Evolutionary conservation across 164 flowering plant genomes (phyloP).

Genomic region (Umbellularia californica): DNA sequence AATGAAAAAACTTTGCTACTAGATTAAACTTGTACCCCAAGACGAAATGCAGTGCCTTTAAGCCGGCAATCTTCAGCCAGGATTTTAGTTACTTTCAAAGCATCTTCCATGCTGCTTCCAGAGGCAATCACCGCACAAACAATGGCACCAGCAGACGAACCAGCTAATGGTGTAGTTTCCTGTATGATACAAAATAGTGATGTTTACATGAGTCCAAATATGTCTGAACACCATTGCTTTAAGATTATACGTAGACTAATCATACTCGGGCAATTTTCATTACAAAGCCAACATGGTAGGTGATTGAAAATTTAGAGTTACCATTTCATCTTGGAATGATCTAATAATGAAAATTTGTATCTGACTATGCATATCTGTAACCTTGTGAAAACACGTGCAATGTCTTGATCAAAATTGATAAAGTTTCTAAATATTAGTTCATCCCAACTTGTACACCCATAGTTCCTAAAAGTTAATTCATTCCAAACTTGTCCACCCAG

Average conservation of each 20-base stretch:
- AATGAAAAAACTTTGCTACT: not conserved
- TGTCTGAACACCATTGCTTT: not conserved
- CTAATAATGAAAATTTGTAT: no score
- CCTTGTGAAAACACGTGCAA: not conserved
- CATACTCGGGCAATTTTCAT: no score
- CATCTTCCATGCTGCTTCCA: conserved; percentile 82
- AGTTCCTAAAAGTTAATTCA: not conserved
- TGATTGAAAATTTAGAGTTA: no score
- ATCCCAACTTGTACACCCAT: not conserved
- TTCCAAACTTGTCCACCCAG: not conserved
- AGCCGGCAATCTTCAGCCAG: conserved; percentile 81
- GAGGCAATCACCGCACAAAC: conserved; percentile 93
- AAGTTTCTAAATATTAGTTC: not conserved
- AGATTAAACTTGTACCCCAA: conserved; percentile 61
- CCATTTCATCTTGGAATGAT: not conserved
- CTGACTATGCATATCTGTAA: not conserved
- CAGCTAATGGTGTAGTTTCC: conserved; percentile 96
- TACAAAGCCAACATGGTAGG: not conserved
- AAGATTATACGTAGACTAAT: not conserved
- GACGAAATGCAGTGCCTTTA: conserved; percentile 91
- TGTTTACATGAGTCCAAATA: not conserved
- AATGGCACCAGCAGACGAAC: conserved; percentile 98
- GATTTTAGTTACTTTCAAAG: conserved; percentile 66
- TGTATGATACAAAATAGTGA: conserved; percentile 24
- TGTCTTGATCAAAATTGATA: not conserved